phyloP scores from a whole-genome alignment of 2,329 filamentous ascomycete genomes.

The Claviceps sp. region DNA sequence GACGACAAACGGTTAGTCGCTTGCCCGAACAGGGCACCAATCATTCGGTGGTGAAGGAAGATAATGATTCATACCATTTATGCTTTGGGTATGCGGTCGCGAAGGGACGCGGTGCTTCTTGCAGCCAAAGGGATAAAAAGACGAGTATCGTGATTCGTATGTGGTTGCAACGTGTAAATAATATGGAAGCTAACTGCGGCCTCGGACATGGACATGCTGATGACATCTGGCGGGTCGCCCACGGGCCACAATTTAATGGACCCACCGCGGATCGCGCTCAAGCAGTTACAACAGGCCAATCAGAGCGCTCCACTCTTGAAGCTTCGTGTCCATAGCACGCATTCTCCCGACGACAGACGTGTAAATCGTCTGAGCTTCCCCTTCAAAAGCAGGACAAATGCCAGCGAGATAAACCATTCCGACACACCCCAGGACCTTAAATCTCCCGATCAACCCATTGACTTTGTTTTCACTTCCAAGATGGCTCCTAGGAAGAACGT shows the following conservation, averaged over 20 bases:
- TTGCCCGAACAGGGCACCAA: neutral
- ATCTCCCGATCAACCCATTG: neutral
- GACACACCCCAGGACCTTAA: neutral
- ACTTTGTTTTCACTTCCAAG: constrained; percentile 3
- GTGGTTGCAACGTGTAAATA: neutral
- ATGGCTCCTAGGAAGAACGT: constrained; percentile 40
- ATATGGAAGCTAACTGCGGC: neutral
- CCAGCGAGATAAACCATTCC: neutral
- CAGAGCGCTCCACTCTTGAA: constrained; percentile 15
- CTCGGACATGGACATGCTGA: neutral
- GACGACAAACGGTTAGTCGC: neutral
- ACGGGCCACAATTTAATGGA: no score
- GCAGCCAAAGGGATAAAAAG: neutral
- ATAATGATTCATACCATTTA: neutral
- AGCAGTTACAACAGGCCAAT: constrained; percentile 16
- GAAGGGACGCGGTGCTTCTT: neutral
- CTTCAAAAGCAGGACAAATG: neutral
- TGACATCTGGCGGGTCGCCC: neutral
- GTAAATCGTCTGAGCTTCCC: no score
- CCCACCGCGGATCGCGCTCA: neutral
- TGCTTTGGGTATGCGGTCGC: neutral
- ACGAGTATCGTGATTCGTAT: neutral
- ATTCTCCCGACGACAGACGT: no score
- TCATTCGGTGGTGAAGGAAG: neutral
- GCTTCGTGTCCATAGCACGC: constrained; percentile 22